phyloP scores from a whole-genome alignment of 768 basidiomycete species.

The Boletus reticulatus region DNA sequence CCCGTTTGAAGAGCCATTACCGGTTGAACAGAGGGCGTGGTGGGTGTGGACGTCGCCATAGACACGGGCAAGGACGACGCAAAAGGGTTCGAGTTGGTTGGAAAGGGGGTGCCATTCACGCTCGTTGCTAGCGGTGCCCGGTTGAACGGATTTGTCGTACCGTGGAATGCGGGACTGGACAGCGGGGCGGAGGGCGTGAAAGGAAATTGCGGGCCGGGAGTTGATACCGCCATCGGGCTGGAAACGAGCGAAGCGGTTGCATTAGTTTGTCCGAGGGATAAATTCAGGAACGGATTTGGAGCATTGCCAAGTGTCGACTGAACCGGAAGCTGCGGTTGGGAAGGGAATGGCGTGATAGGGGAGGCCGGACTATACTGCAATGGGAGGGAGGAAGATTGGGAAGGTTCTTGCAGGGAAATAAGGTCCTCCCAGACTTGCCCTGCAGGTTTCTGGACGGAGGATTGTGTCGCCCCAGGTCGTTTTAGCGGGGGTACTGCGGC shows the following conservation, averaged over 20 bases:
- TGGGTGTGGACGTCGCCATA: slow-evolving; percentile 4
- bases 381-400: slow-evolving; percentile 42
- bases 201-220: background rate
- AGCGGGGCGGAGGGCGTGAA: slow-evolving; percentile 3
- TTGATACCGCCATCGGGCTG: slow-evolving; percentile 8
- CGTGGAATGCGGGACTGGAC: slow-evolving; percentile 14
- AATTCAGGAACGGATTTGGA: slow-evolving; percentile 22
- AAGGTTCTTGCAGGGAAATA: slow-evolving; percentile 43
- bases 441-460: slow-evolving; percentile 17
- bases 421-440: slow-evolving; percentile 61
- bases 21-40: slow-evolving; percentile 8
- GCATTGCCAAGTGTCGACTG: background rate
- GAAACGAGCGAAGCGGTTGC: background rate
- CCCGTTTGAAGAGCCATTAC: slow-evolving; percentile 9
- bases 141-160: slow-evolving; percentile 20
- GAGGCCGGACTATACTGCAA: slow-evolving; percentile 35
- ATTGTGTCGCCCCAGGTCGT: slow-evolving; percentile 4
- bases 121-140: background rate
- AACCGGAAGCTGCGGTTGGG: slow-evolving; percentile 13
- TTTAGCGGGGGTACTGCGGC: slow-evolving; percentile 1
- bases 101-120: background rate
- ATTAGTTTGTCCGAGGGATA: slow-evolving; percentile 9
- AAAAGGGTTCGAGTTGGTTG: slow-evolving; percentile 17
- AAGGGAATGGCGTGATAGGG: slow-evolving; percentile 3
- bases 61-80: background rate